Percentiles rank a stretch among this genome's conserved stretches.
Evolutionary conservation across 1,139 yeast species (phyloP).

Genomic region (Pichia kudriavzevii): DNA sequence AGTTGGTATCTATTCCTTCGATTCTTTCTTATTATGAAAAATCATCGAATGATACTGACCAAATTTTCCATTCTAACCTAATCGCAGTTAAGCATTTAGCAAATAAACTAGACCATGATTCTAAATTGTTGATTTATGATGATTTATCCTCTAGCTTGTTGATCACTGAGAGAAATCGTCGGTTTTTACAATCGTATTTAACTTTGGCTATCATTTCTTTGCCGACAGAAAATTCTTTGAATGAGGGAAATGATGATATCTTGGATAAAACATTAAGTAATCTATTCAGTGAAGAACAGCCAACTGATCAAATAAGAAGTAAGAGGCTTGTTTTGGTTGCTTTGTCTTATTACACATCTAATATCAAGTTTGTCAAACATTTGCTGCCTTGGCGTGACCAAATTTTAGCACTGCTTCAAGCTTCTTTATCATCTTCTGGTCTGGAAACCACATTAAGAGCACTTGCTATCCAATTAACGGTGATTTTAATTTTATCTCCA

Average conservation of each 20-base stretch:
- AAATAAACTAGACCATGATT: constrained; percentile 12
- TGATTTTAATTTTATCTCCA: constrained; percentile 41
- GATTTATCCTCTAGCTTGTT: constrained; percentile 54
- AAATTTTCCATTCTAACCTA: constrained; percentile 14
- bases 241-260: constrained; percentile 39
- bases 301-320: constrained; percentile 9
- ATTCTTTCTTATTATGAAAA: constrained; percentile 31
- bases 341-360: constrained; percentile 14
- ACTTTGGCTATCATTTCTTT: constrained; percentile 52
- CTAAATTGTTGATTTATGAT: constrained; percentile 33
- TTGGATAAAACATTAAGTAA: constrained; percentile 32
- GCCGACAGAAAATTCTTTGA: constrained; percentile 26
- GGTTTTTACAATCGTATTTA: constrained; percentile 51
- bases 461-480: constrained; percentile 57
- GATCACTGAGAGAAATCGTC: constrained; percentile 38
- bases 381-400: constrained; percentile 52
- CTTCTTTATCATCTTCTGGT: constrained; percentile 58
- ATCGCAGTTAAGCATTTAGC: constrained; percentile 10
- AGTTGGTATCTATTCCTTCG: constrained; percentile 26
- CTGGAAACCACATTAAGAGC: constrained; percentile 63
- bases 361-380: constrained; percentile 20
- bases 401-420: constrained; percentile 53
- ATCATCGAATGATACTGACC: constrained; percentile 13
- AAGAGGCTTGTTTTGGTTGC: constrained; percentile 13
- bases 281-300: constrained; percentile 10